Evolutionary conservation across 306 rosid species (phyloP).

Genomic region (Vigna hirtella): DNA sequence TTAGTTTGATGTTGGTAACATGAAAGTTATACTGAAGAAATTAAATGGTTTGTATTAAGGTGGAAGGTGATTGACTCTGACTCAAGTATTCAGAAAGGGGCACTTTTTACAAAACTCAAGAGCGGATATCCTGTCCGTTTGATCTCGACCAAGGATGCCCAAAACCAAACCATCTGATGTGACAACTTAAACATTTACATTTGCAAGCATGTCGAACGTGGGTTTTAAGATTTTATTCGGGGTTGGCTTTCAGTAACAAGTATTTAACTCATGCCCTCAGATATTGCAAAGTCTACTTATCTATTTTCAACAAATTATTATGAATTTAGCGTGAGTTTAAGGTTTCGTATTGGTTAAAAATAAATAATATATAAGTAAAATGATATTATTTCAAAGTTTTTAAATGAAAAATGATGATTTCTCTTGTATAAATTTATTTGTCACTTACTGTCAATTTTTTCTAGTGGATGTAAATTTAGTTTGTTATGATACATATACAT

Average conservation of each 20-base stretch:
- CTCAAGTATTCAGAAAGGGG: slow-evolving; percentile 79
- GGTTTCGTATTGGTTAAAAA: too few relatives aligned
- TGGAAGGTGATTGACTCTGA: slow-evolving; percentile 77
- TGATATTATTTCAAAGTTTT: too few relatives aligned
- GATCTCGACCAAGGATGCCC: slow-evolving; percentile 38
- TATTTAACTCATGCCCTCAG: background rate
- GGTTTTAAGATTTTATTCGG: background rate
- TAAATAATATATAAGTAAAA: too few relatives aligned
- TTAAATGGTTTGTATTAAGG: slow-evolving; percentile 43
- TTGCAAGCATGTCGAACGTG: background rate
- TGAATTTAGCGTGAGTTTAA: too few relatives aligned
- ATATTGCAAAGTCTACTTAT: slow-evolving; percentile 1
- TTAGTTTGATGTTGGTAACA: slow-evolving; percentile 1
- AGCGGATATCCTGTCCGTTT: slow-evolving; percentile 75
- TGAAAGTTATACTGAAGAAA: background rate
- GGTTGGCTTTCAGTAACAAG: background rate
- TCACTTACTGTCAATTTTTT: too few relatives aligned
- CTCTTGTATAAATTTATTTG: too few relatives aligned
- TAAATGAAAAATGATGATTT: too few relatives aligned
- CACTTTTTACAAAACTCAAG: slow-evolving; percentile 69
- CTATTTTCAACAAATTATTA: background rate
- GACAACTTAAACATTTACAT: background rate
- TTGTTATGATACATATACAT: too few relatives aligned
- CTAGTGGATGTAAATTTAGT: too few relatives aligned
- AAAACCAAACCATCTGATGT: slow-evolving; percentile 22